phyloP scores from a whole-genome alignment of 2,329 filamentous ascomycete species.

The Penicillium sp. region DNA sequence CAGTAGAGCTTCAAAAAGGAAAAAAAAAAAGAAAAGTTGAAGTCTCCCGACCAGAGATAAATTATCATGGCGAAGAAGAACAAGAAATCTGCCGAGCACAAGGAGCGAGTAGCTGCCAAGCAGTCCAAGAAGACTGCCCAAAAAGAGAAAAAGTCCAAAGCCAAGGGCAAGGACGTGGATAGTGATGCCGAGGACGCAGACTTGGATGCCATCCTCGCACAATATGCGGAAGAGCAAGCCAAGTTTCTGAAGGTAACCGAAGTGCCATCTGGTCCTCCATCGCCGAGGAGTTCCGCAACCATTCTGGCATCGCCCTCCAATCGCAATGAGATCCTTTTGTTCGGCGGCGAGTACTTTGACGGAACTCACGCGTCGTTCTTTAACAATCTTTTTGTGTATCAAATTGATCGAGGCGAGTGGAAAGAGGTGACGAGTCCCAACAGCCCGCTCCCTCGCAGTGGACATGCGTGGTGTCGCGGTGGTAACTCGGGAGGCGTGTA shows the following conservation, averaged over 20 bases:
- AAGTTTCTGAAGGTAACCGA: conserved; percentile 93
- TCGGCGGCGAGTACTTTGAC: conserved; percentile 94
- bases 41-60: conserved; percentile 4
- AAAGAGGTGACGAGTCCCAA: conserved; percentile 85
- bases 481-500: conserved; percentile 82
- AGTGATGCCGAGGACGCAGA: conserved; percentile 90
- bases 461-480: conserved; percentile 90
- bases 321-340: conserved; percentile 80
- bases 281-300: conserved; percentile 70
- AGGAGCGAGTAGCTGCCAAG: conserved; percentile 59
- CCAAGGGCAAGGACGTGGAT: conserved; percentile 61
- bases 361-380: conserved; percentile 71
- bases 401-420: conserved; percentile 85
- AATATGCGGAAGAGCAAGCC: conserved; percentile 89
- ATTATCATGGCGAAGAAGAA: conserved; percentile 48
- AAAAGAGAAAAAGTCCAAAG: conserved; percentile 74
- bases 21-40: neutral
- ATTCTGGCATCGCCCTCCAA: conserved; percentile 81
- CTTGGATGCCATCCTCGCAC: conserved; percentile 84
- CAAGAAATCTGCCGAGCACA: conserved; percentile 53
- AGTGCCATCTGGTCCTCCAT: conserved; percentile 63
- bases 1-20: too few relatives aligned
- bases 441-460: conserved; percentile 79
- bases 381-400: conserved; percentile 61
- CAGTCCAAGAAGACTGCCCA: conserved; percentile 74